Evolutionary conservation across 2,329 filamentous ascomycete species (phyloP), one percentile per base, ranked within the genome.

Genomic region (Curvularia sp.): DNA sequence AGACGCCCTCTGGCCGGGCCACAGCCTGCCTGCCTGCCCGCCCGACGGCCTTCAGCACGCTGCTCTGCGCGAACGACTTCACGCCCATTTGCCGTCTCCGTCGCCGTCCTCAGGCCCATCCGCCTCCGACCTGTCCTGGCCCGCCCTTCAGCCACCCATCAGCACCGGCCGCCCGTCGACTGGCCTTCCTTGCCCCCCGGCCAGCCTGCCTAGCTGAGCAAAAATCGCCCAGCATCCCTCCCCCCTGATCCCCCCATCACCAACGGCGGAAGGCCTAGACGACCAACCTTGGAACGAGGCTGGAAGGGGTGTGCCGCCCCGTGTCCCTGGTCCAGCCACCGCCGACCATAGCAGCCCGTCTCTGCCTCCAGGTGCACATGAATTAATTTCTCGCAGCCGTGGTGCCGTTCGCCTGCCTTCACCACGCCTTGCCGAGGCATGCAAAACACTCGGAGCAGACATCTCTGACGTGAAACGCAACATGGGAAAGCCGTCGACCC

Each of bases 171-270:
- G 46, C 31, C n/a, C 8, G 9, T 20, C 20, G 5, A 18, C 61
- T 49, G 43, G 52, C 50, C 56, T 58, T 43, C 60, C 52, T 58
- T 61, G 43, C 15, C 26, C 54, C 53, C 61, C 43, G 53, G 44
- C 43, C 53, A 41, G 55, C 53, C 44, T 28, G 46, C 60, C 57
- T 43, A 60, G 39, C 46, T 47, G 24, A 48, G 46, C 31, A 55
- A 35, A 33, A 18, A 9, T 20, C 31, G 13, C 20, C 31, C 47
- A 35, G n/a, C 47, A 38, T 24, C 13, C 24, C 33, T 52, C 49
- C 51, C 65, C 65, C 63, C 63, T 59, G 66, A 56, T 55, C 58
- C 58, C 24, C 62, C 61, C 63, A 63, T 51, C 57, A 47, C 62
- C 51, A 49, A 52, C 47, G 43, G 50, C 58, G 63, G 48, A 57